phyloP scores from a whole-genome alignment of 129 eudicot genomes.

The Daucus carota region DNA sequence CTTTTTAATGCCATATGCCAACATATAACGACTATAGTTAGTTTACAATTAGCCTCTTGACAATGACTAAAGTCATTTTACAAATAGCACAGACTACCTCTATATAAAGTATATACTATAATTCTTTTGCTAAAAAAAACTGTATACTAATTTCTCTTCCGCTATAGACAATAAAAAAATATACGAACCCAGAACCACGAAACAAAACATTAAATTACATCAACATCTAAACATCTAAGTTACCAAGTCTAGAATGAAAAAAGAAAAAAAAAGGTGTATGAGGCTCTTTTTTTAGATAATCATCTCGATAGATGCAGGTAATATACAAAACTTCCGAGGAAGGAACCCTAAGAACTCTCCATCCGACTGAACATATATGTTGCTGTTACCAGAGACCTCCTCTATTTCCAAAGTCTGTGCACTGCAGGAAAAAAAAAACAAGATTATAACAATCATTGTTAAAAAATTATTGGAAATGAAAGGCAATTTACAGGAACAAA shows the following conservation, averaged over 20 bases:
- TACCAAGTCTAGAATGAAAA: not conserved
- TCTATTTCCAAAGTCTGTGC: conserved; percentile 74
- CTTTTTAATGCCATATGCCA: too few species aligned
- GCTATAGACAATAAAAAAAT: not conserved
- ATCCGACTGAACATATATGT: conserved; percentile 79
- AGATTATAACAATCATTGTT: not conserved
- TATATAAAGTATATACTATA: too few species aligned
- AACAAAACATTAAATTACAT: not conserved
- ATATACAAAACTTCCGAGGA: conserved; percentile 67
- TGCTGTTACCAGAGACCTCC: conserved; percentile 39
- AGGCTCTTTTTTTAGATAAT: conserved; percentile 36
- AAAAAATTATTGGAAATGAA: not conserved
- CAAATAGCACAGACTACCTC: too few species aligned
- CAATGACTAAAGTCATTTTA: too few species aligned
- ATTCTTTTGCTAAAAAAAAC: too few species aligned
- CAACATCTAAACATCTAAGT: not conserved
- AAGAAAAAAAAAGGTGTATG: not conserved
- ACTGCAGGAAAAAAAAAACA: conserved; percentile 29
- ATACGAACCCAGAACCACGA: not conserved
- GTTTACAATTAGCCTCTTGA: too few species aligned
- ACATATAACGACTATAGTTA: too few species aligned
- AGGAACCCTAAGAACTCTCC: conserved; percentile 92
- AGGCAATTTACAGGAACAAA: not conserved
- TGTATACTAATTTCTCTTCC: not conserved
- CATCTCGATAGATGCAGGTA: conserved; percentile 78